phyloP scores from a whole-genome alignment of 2,329 filamentous ascomycete genomes.

The Fusarium mundagurra region DNA sequence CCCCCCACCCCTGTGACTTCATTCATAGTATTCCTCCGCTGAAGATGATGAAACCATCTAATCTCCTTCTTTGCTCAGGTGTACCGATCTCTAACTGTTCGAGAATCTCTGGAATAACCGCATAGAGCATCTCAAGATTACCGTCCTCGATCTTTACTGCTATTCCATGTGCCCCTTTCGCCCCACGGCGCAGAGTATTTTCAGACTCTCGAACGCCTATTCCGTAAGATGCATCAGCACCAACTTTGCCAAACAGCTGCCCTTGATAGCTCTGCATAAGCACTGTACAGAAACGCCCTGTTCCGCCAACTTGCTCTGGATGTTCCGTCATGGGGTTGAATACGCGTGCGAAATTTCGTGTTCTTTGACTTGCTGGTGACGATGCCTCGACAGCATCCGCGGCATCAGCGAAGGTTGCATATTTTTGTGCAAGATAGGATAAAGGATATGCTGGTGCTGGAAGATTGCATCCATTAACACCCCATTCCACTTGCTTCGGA shows the following conservation, averaged over 20 bases:
- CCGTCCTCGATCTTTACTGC: constrained; percentile 62
- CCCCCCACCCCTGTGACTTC: constrained; percentile 53
- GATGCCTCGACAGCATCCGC: constrained; percentile 26
- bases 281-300: constrained; percentile 57
- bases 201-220: constrained; percentile 53
- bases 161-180: constrained; percentile 52
- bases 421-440: constrained; percentile 48
- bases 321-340: constrained; percentile 55
- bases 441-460: constrained; percentile 56
- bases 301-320: constrained; percentile 57
- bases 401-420: constrained; percentile 50
- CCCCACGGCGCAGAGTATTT: constrained; percentile 49
- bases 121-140: constrained; percentile 54
- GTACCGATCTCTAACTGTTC: constrained; percentile 53
- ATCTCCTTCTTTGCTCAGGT: constrained; percentile 39
- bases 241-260: constrained; percentile 56
- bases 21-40: constrained; percentile 51
- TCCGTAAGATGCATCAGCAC: constrained; percentile 60
- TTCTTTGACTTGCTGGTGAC: constrained; percentile 10
- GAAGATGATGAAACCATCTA: constrained; percentile 47
- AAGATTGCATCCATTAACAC: constrained; percentile 58
- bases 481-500: constrained; percentile 50
- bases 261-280: constrained; percentile 54
- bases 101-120: constrained; percentile 55
- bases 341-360: constrained; percentile 45